Conservation (phyloP, 1,139 yeast genomes). For the Nakaseomyces uthaithaninus region DNA sequence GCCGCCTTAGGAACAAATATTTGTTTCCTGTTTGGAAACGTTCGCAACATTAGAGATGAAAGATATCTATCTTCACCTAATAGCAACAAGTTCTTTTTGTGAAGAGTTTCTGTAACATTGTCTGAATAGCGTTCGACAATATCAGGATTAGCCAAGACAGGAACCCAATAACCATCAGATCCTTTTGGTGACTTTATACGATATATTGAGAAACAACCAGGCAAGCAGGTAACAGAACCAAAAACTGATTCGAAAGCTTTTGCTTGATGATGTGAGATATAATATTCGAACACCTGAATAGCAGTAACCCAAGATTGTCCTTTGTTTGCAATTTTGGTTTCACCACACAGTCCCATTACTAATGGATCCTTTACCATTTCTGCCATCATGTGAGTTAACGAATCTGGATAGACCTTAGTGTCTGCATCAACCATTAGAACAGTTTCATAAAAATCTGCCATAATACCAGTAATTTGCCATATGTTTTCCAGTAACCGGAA, state of each 20-base stretch:
- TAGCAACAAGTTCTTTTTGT: slow-evolving; percentile 76
- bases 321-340: slow-evolving; percentile 89
- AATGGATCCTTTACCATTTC: slow-evolving; percentile 86
- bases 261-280: slow-evolving; percentile 91
- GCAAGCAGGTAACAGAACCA: slow-evolving; percentile 95
- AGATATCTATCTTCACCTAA: slow-evolving; percentile 92
- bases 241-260: slow-evolving; percentile 94
- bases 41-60: slow-evolving; percentile 80
- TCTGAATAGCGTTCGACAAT: slow-evolving; percentile 92
- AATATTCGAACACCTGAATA: slow-evolving; percentile 93
- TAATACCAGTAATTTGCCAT: slow-evolving; percentile 81
- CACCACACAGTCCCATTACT: slow-evolving; percentile 96
- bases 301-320: slow-evolving; percentile 84
- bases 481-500: slow-evolving; percentile 70
- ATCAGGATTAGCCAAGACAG: slow-evolving; percentile 91
- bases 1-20: slow-evolving; percentile 93
- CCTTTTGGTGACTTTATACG: slow-evolving; percentile 93
- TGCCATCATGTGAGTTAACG: slow-evolving; percentile 86
- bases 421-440: slow-evolving; percentile 97
- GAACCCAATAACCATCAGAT: slow-evolving; percentile 88
- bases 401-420: slow-evolving; percentile 84
- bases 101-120: slow-evolving; percentile 79
- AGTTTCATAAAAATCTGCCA: slow-evolving; percentile 79
- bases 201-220: slow-evolving; percentile 96
- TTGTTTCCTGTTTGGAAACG: slow-evolving; percentile 90